Evolutionary conservation across 345 rosid genomes (phyloP).

Genomic region (Atalantia buxifolia): DNA sequence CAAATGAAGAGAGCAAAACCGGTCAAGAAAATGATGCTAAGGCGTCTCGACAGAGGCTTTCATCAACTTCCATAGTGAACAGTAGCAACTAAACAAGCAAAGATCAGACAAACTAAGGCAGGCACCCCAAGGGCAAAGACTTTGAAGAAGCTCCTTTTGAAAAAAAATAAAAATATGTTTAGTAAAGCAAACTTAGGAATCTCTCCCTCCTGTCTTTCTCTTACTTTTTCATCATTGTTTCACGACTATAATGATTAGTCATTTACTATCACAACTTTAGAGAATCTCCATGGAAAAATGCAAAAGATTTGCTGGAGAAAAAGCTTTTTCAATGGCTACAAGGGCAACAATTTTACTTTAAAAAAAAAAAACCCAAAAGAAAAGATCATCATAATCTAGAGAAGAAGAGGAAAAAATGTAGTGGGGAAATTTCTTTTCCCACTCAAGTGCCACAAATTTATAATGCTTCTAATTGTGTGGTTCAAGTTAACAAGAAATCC

Average conservation of each 20-base stretch:
- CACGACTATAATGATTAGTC: constrained; percentile 30
- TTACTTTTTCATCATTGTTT: constrained; percentile 27
- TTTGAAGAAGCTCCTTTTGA: not conserved
- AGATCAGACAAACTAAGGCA: no score
- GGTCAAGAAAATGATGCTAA: not conserved
- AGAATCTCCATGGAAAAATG: constrained; percentile 34
- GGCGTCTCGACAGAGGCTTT: not conserved
- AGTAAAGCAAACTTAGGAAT: constrained; percentile 22
- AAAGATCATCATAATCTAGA: not conserved
- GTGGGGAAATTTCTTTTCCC: constrained; percentile 9
- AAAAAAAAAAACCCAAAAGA: not conserved
- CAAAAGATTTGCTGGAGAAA: constrained; percentile 21
- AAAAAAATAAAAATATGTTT: not conserved
- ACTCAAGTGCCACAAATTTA: constrained; percentile 2
- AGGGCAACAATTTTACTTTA: not conserved
- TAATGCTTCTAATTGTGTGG: not conserved
- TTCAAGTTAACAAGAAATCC: not conserved
- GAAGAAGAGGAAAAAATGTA: not conserved
- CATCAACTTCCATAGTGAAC: constrained; percentile 9
- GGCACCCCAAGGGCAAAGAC: not conserved
- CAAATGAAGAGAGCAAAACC: not conserved
- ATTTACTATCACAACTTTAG: constrained; percentile 30
- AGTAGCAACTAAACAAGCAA: not conserved
- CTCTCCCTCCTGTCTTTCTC: not conserved
- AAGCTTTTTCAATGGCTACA: constrained; percentile 2